Evolutionary conservation across 2,329 filamentous ascomycete species (phyloP).

Genomic region (Alternaria gansuensis): DNA sequence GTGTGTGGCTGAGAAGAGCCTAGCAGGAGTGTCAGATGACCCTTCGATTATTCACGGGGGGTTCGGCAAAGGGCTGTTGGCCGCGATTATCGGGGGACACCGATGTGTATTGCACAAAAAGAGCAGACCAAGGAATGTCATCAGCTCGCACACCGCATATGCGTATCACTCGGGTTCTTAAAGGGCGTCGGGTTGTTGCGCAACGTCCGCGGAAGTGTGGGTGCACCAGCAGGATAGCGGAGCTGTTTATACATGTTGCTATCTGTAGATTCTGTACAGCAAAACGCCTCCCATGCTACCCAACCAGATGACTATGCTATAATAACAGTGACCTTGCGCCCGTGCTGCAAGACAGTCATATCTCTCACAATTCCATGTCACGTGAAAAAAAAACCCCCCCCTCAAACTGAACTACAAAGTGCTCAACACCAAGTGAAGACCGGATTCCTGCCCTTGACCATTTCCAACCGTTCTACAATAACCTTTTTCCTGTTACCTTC

Average conservation of each 20-base stretch:
- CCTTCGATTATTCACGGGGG: conserved; percentile 20
- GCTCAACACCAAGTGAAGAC: conserved; percentile 94
- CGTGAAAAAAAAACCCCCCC: background rate
- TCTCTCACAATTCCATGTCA: background rate
- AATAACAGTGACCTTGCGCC: conserved; percentile 11
- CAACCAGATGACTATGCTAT: conserved; percentile 5
- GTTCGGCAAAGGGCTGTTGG: conserved; percentile 6
- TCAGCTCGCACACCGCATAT: conserved; percentile 1
- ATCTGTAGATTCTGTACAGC: conserved; percentile 16
- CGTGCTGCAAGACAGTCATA: conserved; percentile 11
- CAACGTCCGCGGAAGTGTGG: conserved; percentile 3
- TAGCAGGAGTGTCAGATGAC: conserved; percentile 39
- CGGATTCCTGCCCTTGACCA: conserved; percentile 93
- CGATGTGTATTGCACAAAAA: conserved; percentile 9
- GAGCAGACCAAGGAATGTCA: conserved; percentile 10
- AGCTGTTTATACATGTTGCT: conserved; percentile 7
- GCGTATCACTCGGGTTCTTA: conserved; percentile 3
- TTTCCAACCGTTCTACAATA: conserved; percentile 94
- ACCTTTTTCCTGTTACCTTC: conserved; percentile 91
- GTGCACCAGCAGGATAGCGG: conserved; percentile 8
- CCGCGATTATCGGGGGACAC: conserved; percentile 4
- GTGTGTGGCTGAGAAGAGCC: conserved; percentile 28
- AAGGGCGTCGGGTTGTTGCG: conserved; percentile 9
- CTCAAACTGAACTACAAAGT: background rate
- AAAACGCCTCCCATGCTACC: conserved; percentile 20